These are phyloP conservation scores for Ceratonia siliqua DNA, from an alignment of 306 rosid genomes.

Conservation along the genomic window DNA sequence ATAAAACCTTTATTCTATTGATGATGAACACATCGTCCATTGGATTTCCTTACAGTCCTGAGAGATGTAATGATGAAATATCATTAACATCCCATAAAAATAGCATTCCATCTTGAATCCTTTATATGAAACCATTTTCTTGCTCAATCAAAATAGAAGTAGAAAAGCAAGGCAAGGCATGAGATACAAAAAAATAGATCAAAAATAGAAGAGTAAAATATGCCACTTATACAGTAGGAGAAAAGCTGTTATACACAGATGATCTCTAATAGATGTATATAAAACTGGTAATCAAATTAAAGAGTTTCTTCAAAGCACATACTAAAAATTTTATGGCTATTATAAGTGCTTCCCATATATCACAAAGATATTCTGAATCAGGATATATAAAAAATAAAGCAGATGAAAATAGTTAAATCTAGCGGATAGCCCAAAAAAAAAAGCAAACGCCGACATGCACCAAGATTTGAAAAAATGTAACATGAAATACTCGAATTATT, in stretches of 20 bases:
- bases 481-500: not conserved
- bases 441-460: not conserved
- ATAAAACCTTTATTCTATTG: not conserved
- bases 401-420: not conserved
- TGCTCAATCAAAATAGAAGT: not conserved
- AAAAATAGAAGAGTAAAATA: not conserved
- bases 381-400: not conserved
- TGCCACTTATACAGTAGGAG: not conserved
- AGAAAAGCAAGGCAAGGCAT: too few relatives aligned
- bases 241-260: not conserved
- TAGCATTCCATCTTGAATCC: not conserved
- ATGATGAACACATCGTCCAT: not conserved
- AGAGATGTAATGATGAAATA: not conserved
- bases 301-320: not conserved
- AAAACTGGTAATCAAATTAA: not conserved
- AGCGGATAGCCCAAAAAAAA: not conserved
- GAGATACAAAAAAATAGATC: not conserved
- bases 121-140: not conserved
- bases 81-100: not conserved
- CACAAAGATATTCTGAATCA: not conserved
- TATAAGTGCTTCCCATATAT: not conserved
- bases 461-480: constrained; percentile 8
- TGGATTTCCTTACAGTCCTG: not conserved
- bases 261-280: not conserved
- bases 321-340: not conserved